Base-by-base conservation (phyloP, 805 yeast species). In the Starmerella asiatica region DNA sequence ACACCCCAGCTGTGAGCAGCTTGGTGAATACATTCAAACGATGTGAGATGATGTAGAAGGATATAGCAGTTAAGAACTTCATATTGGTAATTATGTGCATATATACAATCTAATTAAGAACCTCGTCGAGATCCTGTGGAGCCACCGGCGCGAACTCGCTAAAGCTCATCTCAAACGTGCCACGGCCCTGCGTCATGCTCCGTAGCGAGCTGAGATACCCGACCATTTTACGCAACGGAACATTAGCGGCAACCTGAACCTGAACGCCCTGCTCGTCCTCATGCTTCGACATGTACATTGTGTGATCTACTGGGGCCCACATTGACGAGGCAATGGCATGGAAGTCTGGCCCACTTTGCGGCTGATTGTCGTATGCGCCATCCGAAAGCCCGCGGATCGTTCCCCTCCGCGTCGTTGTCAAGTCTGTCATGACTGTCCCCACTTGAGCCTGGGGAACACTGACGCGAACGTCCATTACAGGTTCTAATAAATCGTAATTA, bases 121-220 rank as follows among this genome's bases (percentile, higher is more conserved):
- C 44, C 12, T 40, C 51, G n/a, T 41, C 44, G 2, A 48, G 54
- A 39, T 82, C 63, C 17, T 77, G 80, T 5, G 61, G 57, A 1
- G 75, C 64, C 0, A 79, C 81, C 37, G 75, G 62, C 48, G 75
- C 73, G 79, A 84, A 84, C 3, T 84, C 81, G 29, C 65, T 58
- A 48, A 77, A 80, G 12, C 71, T 68, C 94, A 88, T 82, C 44
- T 75, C 74, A 57, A 81, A 85, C 2, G 75, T 70, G 2, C 86
- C 94, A 32, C 94, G 68, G 1, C 98, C 98, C 54, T 84, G 85
- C 0, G 96, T 86, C 50, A 85, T 62, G 28, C 91, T 77, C 51
- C 97, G 63, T 34, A 91, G 62, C 45, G 71, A 73, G 9, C 76
- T 73, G 43, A 84, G 67, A 56, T 91, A 91, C 0, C 96, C 94